Evolutionary conservation across 179 eudicot species (phyloP), one percentile per base, ranked within the genome.

Genomic region (Pouteria campechiana): DNA sequence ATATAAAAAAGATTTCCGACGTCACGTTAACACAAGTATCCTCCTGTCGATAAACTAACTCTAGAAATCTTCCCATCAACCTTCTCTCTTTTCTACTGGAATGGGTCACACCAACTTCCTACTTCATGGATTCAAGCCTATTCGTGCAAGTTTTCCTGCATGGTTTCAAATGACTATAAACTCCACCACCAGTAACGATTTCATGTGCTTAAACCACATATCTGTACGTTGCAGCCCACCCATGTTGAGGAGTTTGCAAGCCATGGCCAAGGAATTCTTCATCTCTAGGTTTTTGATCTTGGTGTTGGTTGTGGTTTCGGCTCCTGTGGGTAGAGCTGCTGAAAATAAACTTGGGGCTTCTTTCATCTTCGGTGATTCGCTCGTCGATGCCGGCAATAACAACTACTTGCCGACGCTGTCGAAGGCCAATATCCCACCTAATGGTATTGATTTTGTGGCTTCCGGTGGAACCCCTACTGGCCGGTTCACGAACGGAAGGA

Each of bases 351-450:
- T 43, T 7, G 98, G 82, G 17, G 96, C 96, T 48, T 86, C 94
- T 0, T 90, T 69, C 48, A 75, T 90, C 14, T 90, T 90, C 11
- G 98, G 96, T 0, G 98, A 90, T 63, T 90, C 98, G 0, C 61
- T 90, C 34, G 94, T 86, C 2, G 96, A 90, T 71, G 90, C 84
- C 1, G 96, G 96, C 9, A 90, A 90, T 28, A 90, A 90, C 34
- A 90, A 90, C 49, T 90, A 68, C 53, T 27, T 90, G 20, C 64
- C 41, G 3, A 72, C 94, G 13, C 50, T 90, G 57, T 82, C 98
- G 1, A 90, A 41, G 52, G 98, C 96, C 3, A 58, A 82, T 46
- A 48, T 67, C 3, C 41, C 51, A 22, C 98, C 98, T 0, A 90
- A 90, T 51, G 98, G 98, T 0, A 86, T 90, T 12, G 98, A 90